Conservation (phyloP, 2,329 filamentous ascomycete species). For the Aspergillus spinulosporus region DNA sequence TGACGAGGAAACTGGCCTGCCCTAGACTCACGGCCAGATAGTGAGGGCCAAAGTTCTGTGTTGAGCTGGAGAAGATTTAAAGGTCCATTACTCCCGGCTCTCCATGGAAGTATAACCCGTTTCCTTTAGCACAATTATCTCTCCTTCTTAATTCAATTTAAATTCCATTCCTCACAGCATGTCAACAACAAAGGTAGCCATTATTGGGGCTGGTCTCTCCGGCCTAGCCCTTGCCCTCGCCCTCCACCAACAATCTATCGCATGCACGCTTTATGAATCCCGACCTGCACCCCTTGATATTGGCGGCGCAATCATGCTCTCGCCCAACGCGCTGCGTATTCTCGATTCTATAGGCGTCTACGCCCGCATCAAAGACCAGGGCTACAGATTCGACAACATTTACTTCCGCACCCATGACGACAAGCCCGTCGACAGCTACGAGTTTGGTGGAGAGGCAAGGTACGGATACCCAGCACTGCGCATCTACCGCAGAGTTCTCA, state of each 20-base stretch:
- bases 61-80: no score
- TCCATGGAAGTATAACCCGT: no score
- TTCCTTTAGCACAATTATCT: no score
- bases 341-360: conserved; percentile 55
- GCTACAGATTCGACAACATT: conserved; percentile 54
- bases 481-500: conserved; percentile 55
- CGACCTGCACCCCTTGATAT: conserved; percentile 48
- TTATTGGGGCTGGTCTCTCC: conserved; percentile 51
- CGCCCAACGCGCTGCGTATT: conserved; percentile 58
- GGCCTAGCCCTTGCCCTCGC: conserved; percentile 59
- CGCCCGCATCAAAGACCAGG: conserved; percentile 45
- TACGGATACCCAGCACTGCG: conserved; percentile 58
- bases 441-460: conserved; percentile 50
- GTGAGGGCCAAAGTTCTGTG: no score
- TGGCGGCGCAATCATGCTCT: conserved; percentile 60
- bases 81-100: no score
- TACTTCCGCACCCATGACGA: conserved; percentile 47
- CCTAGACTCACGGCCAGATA: no score
- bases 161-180: no score
- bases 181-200: conserved; percentile 34
- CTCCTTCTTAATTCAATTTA: no score
- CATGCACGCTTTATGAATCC: conserved; percentile 54
- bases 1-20: no score
- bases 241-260: conserved; percentile 54
- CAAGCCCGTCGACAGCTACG: conserved; percentile 40